phyloP scores from a whole-genome alignment of 2,329 filamentous ascomycete genomes.

The Lecanicillium sp. region DNA sequence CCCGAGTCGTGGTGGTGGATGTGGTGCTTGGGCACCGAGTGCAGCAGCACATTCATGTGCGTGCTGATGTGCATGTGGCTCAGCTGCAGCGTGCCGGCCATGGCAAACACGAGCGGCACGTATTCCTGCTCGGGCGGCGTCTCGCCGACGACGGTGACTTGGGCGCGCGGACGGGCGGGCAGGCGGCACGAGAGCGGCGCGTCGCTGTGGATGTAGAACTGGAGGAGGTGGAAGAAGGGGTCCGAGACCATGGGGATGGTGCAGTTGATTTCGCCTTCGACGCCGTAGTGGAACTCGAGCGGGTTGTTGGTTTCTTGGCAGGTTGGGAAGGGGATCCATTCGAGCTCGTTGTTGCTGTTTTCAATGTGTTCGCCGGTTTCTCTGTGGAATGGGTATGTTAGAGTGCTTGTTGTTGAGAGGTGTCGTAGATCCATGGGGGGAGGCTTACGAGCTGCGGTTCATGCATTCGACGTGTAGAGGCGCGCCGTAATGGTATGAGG shows the following conservation, averaged over 20 bases:
- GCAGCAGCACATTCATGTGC: conserved; percentile 81
- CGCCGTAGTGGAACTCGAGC: conserved; percentile 79
- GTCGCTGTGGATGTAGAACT: conserved; percentile 98
- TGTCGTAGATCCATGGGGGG: neutral
- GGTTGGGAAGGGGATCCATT: conserved; percentile 84
- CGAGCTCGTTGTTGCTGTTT: conserved; percentile 68
- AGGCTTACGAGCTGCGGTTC: conserved; percentile 62
- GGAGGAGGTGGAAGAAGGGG: conserved; percentile 78
- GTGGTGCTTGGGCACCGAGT: conserved; percentile 56
- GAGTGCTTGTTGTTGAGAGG: too few species aligned
- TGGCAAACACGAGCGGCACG: conserved; percentile 78
- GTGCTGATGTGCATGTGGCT: conserved; percentile 88
- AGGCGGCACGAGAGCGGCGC: conserved; percentile 87
- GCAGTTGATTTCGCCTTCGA: conserved; percentile 75
- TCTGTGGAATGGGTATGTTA: conserved; percentile 32
- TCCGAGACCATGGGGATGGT: conserved; percentile 71
- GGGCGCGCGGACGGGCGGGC: conserved; percentile 60
- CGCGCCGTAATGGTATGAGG: conserved; percentile 59
- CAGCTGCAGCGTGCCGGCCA: conserved; percentile 81
- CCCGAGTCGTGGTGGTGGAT: conserved; percentile 59
- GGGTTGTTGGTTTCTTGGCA: conserved; percentile 83
- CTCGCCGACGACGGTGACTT: conserved; percentile 47
- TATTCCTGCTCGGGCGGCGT: conserved; percentile 47
- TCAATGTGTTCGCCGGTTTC: conserved; percentile 88
- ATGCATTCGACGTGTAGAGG: conserved; percentile 64